Evolutionary conservation across 1,284 basidiomycete species (phyloP), one percentile per base, ranked within the genome.

Genomic region (Leccinum holopus): DNA sequence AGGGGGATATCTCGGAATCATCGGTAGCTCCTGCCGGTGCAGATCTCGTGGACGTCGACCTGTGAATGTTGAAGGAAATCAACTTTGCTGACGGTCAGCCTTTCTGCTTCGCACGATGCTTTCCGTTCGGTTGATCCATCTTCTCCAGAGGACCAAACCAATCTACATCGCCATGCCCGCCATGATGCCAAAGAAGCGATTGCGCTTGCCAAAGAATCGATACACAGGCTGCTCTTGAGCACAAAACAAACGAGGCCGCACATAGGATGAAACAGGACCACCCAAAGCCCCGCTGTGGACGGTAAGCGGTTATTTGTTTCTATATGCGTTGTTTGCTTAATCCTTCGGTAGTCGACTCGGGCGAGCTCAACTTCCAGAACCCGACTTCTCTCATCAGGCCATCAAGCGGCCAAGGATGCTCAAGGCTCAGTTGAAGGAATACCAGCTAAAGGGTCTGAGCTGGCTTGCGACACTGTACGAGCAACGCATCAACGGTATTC

Each of bases 341-440:
- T 64, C n/a, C 61, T 3, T 32, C 56, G 57, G 5, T 68, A 95
- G 93, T 96, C 70, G 94, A 97, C 75, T 92, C 92, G 47, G 97
- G 98, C 72, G 97, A 99, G 75, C 87, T 99, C 61, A 98, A 99
- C 79, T 99, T 99, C 87, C 94, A 98, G 79, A 99, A 99, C 74
- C 97, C 97, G 2, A 94, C 94, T 3, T 94, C 95, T n/a, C 81
- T 97, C 70, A 91, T 85, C 61, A 95, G 94, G 41, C 88, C 90
- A 35, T 97, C 68, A 86, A 87, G 35, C 97, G 99, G 75, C 97
- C 97, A 18, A 91, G 89, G 78, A 97, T 99, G 91, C 83, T 99
- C 65, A 96, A 95, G 84, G 95, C 95, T 16, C 92, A 95, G 68
- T 81, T 99, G 61, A 99, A 99, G 78, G 97, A 99, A 77, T 99